Evolutionary conservation across 2,329 filamentous ascomycete genomes (phyloP), one percentile per base, ranked within the genome.

Genomic region (Zasmidium angulare): DNA sequence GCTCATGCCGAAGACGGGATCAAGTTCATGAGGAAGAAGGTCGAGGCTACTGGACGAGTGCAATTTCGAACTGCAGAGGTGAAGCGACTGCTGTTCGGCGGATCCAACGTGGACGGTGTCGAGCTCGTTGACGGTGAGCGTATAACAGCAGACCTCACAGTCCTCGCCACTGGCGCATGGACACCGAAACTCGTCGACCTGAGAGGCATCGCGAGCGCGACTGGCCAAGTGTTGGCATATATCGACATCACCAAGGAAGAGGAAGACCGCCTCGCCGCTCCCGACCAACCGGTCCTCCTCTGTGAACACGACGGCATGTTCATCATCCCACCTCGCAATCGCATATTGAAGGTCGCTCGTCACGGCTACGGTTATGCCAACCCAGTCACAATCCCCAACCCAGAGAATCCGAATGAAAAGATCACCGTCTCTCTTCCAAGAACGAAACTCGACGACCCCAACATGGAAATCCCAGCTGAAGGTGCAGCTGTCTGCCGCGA

Each of bases 111-210:
- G n/a, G 79, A 81, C 0, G 90, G 90, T 31, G 89, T 80, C 21
- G 79, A 76, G n/a, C 75, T 89, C 11, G 68, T 69, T 1, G 76
- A 83, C 61, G 81, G 80, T 1, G 73, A 74, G 6, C 76, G 71
- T 10, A 64, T 91, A 6, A 77, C 75, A 2, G 90, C 89, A 1
- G 89, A 91, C 59, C 80, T 96, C 7, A 87, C 90, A 31, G 80
- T 97, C 56, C 81, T 96, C 1, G 92, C 93, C 0, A 87, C 92
- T 0, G 93, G 93, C 17, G 92, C 93, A 3, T 98, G 93, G 93
- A 91, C 90, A 1, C 84, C 87, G 1, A 82, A 84, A 1, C 81
- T 97, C 21, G 77, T 97, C 57, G 89, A 96, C 74, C 79, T 97
- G 0, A 81, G 87, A 50, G 90, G 91, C 23, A 84, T 89, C 48